phyloP scores from a whole-genome alignment of 164 flowering plant species.

The Warburgia ugandensis region DNA sequence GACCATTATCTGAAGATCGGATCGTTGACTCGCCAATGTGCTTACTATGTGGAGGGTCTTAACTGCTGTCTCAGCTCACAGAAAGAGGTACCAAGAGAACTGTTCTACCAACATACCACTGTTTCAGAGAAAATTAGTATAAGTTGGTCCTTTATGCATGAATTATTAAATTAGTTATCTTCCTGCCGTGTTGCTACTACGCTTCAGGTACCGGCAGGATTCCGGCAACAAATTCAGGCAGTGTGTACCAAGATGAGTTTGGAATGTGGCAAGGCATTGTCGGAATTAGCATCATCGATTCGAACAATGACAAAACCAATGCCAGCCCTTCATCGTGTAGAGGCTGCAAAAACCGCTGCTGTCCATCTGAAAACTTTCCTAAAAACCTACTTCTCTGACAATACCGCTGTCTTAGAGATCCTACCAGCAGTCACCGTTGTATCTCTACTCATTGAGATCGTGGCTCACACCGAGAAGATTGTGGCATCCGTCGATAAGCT shows the following conservation, averaged over 20 bases:
- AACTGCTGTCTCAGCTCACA: slow-evolving; percentile 31
- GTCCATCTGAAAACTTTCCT: slow-evolving; percentile 27
- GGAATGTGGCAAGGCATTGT: slow-evolving; percentile 39
- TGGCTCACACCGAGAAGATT: slow-evolving; percentile 37
- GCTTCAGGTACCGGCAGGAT: slow-evolving; percentile 31
- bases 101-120: background rate
- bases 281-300: slow-evolving; percentile 35
- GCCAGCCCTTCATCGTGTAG: slow-evolving; percentile 19
- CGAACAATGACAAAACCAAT: slow-evolving; percentile 28
- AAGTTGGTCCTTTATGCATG: background rate
- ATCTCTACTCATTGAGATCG: slow-evolving; percentile 44
- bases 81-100: slow-evolving; percentile 25
- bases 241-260: slow-evolving; percentile 38
- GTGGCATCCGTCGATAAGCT: slow-evolving; percentile 46
- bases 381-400: slow-evolving; percentile 2
- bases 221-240: slow-evolving; percentile 33
- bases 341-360: slow-evolving; percentile 23
- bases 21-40: slow-evolving; percentile 50
- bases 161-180: background rate
- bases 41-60: slow-evolving; percentile 63
- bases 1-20: slow-evolving; percentile 63
- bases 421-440: slow-evolving; percentile 45
- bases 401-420: slow-evolving; percentile 26
- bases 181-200: too few relatives aligned
- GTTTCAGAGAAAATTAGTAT: slow-evolving; percentile 6